A percentile compares a stretch with the other conserved stretches of the same genome.
These are phyloP conservation scores for Diaporthe ilicicola DNA, from an alignment of 2,329 filamentous ascomycete genomes.

Conservation along the genomic window DNA sequence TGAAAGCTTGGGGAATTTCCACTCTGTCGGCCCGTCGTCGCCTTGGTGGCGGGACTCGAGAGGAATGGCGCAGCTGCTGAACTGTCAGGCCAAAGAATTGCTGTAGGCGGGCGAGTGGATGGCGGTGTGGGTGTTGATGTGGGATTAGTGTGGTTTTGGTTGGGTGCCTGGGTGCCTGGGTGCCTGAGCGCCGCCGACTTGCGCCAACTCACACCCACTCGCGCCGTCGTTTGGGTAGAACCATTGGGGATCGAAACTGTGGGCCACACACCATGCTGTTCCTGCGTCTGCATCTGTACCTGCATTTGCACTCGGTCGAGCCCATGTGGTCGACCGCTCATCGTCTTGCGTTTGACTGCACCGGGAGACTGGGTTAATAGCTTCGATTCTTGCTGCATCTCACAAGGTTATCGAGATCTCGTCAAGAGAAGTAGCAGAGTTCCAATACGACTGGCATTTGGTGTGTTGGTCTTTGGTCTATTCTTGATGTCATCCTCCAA, in stretches of 20 bases:
- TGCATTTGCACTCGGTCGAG: background rate
- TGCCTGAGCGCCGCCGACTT: background rate
- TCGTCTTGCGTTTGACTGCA: background rate
- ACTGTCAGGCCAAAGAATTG: slow-evolving; percentile 4
- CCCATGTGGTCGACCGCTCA: background rate
- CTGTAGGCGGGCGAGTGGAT: background rate
- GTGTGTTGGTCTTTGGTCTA: no score
- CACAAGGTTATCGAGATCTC: background rate
- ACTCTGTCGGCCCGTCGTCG: slow-evolving; percentile 11
- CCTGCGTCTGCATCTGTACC: slow-evolving; percentile 1
- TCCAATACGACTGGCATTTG: no score
- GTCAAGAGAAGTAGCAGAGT: no score
- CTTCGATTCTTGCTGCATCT: background rate
- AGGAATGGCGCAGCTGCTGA: slow-evolving; percentile 14
- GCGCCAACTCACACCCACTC: no score
- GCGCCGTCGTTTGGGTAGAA: background rate
- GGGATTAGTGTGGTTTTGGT: slow-evolving; percentile 5
- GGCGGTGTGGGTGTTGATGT: background rate
- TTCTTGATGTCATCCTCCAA: no score
- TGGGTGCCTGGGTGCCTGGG: slow-evolving; percentile 2
- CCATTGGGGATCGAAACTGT: background rate
- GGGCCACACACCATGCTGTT: background rate
- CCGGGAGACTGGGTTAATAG: background rate
- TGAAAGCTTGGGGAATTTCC: slow-evolving; percentile 20
- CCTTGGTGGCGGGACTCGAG: background rate